Percentiles rank a stretch among this genome's conserved stretches.
Conservation (phyloP, 2,329 filamentous ascomycete genomes). For the Rhynchosporium agropyri region DNA sequence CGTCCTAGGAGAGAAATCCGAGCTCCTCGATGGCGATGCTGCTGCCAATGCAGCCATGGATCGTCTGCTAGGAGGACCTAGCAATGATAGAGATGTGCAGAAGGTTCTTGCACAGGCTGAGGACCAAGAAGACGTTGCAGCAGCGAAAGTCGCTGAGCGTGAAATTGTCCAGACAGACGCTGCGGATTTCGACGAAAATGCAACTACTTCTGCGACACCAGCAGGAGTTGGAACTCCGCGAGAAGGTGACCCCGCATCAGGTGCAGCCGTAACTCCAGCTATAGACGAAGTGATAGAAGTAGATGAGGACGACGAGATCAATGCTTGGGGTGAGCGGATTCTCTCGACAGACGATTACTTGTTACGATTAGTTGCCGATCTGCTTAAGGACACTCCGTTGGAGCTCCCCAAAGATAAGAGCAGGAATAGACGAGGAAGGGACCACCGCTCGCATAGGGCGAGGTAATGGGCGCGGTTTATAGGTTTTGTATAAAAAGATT, state of each 20-base stretch:
- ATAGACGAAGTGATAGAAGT: slow-evolving; percentile 32
- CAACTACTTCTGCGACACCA: slow-evolving; percentile 42
- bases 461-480: slow-evolving; percentile 30
- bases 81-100: slow-evolving; percentile 64
- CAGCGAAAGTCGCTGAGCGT: slow-evolving; percentile 83
- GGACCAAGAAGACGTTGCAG: slow-evolving; percentile 87
- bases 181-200: slow-evolving; percentile 77
- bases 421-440: slow-evolving; percentile 54
- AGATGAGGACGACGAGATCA: slow-evolving; percentile 53
- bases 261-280: slow-evolving; percentile 39
- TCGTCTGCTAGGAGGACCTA: slow-evolving; percentile 67
- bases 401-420: slow-evolving; percentile 68
- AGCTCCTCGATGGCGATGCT: slow-evolving; percentile 62
- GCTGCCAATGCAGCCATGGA: slow-evolving; percentile 85
- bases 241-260: slow-evolving; percentile 47
- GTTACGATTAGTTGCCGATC: slow-evolving; percentile 66
- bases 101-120: slow-evolving; percentile 86
- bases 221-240: slow-evolving; percentile 38
- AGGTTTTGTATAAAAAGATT: slow-evolving; percentile 31
- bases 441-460: slow-evolving; percentile 39
- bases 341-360: slow-evolving; percentile 75
- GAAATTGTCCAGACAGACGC: slow-evolving; percentile 85
- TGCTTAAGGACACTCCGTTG: slow-evolving; percentile 60
- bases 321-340: slow-evolving; percentile 61
- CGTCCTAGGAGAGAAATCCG: slow-evolving; percentile 60